Evolutionary conservation across 2,329 filamentous ascomycete genomes (phyloP), one percentile per base, ranked within the genome.

Genomic region (Ceratocystis cacaofunesta): DNA sequence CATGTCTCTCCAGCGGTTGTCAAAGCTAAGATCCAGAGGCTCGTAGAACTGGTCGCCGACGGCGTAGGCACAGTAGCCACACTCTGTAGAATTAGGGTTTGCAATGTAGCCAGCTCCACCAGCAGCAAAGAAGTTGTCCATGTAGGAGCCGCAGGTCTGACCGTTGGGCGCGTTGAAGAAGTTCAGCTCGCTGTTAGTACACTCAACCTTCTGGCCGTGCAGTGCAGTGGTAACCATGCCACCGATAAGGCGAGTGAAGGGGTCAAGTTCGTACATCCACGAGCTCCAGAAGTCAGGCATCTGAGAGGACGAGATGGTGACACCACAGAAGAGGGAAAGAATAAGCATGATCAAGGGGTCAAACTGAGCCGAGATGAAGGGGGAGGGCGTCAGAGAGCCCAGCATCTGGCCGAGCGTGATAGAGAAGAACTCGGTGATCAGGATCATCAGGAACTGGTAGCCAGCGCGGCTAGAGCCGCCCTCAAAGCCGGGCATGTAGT

Each of bases 321-420:
- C 90, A 74, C 90, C 90, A 71, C 89, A 95, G 83, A 95, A 95
- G 28, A 95, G 81, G 1, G 87, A 82, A 72, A 95, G 92, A 67
- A 87, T 85, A 73, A 94, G 89, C 74, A 91, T 86, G 73, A 94
- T 77, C 72, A 92, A 89, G 0, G 91, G 90, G 70, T 95, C 91
- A 69, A 90, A 81, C 69, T 92, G 84, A 15, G 87, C 85, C 0
- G 88, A 85, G 70, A 95, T 89, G 75, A 90, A 90, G 1, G 88
- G 84, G 28, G 83, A 85, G 0, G 91, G 89, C 0, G 90, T 94
- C 65, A 92, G 76, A 0, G 91, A 85, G 0, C 89, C 86, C 3
- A 95, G 80, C 66, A 83, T 83, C 72, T 92, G 91, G 2, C 82
- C 90, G 1, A 95, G 78, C 0, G 89, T 90, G 48, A 95, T 87